These are phyloP conservation scores for Rosa persica DNA, from an alignment of 306 rosid genomes.

Conservation along the genomic window DNA sequence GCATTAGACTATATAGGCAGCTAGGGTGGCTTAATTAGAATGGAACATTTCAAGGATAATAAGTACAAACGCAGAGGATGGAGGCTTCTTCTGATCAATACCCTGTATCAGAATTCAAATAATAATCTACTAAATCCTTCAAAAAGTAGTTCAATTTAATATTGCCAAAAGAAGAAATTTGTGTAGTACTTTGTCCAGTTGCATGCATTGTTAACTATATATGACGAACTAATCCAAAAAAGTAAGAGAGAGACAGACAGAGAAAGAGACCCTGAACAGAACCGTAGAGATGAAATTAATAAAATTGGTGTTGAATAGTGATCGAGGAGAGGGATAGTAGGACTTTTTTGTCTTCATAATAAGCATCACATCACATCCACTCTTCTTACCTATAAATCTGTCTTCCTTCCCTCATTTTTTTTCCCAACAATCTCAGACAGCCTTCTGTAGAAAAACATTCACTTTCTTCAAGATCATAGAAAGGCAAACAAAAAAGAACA, in stretches of 20 bases:
- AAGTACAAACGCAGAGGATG: conserved; percentile 68
- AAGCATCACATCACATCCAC: conserved; percentile 64
- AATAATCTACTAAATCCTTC: conserved; percentile 32
- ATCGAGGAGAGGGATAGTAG: conserved; percentile 27
- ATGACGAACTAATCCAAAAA: conserved; percentile 79
- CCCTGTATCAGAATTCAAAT: conserved; percentile 35
- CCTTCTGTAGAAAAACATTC: neutral
- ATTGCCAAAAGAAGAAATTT: conserved; percentile 40
- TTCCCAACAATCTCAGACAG: conserved; percentile 47
- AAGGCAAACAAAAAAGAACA: conserved; percentile 5
- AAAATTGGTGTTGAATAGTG: conserved; percentile 32
- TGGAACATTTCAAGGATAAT: conserved; percentile 65
- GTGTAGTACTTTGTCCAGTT: conserved; percentile 56
- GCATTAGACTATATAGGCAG: conserved; percentile 6
- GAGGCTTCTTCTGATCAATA: conserved; percentile 46
- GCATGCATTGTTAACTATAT: conserved; percentile 53
- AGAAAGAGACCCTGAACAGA: conserved; percentile 30
- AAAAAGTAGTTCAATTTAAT: conserved; percentile 46
- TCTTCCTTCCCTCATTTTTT: conserved; percentile 47
- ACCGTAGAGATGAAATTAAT: conserved; percentile 48
- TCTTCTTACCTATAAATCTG: conserved; percentile 67
- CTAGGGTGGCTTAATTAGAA: conserved; percentile 31
- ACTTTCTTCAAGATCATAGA: neutral
- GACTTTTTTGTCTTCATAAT: conserved; percentile 58
- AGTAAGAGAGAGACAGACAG: conserved; percentile 39